A percentile compares a stretch with the other conserved stretches of the same genome.
phyloP scores from a whole-genome alignment of 176 grass and related monocot species.

The Alloteropsis semialata region DNA sequence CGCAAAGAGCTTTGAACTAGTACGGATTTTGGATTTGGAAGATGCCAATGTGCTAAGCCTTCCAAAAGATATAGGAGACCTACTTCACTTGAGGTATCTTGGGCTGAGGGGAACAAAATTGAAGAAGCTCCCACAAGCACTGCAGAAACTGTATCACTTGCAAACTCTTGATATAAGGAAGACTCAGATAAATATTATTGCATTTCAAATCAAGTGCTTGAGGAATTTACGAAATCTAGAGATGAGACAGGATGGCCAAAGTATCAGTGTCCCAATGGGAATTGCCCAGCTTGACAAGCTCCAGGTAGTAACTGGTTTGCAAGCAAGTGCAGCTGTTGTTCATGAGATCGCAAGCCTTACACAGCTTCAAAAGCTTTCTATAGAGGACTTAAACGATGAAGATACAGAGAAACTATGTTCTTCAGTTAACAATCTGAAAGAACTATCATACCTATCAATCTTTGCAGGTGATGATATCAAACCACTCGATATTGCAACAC shows the following conservation, averaged over 20 bases:
- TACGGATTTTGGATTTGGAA: constrained; percentile 48
- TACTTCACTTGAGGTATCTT: constrained; percentile 52
- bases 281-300: constrained; percentile 28
- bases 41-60: constrained; percentile 28
- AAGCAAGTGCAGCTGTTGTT: constrained; percentile 16
- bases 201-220: constrained; percentile 36
- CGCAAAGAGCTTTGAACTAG: constrained; percentile 25
- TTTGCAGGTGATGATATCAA: constrained; percentile 27
- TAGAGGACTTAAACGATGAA: constrained; percentile 28
- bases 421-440: constrained; percentile 42
- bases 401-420: constrained; percentile 31
- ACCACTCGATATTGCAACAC: constrained; percentile 26
- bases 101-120: constrained; percentile 43
- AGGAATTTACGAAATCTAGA: constrained; percentile 44
- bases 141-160: constrained; percentile 35
- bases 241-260: constrained; percentile 45
- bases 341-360: constrained; percentile 32
- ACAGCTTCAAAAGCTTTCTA: constrained; percentile 38
- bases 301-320: constrained; percentile 44
- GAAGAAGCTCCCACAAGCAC: constrained; percentile 36
- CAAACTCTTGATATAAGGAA: constrained; percentile 51
- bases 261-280: constrained; percentile 30
- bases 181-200: constrained; percentile 27
- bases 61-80: constrained; percentile 31
- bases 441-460: constrained; percentile 38